Conservation (phyloP, 805 yeast genomes). For the Spathaspora sp. region DNA sequence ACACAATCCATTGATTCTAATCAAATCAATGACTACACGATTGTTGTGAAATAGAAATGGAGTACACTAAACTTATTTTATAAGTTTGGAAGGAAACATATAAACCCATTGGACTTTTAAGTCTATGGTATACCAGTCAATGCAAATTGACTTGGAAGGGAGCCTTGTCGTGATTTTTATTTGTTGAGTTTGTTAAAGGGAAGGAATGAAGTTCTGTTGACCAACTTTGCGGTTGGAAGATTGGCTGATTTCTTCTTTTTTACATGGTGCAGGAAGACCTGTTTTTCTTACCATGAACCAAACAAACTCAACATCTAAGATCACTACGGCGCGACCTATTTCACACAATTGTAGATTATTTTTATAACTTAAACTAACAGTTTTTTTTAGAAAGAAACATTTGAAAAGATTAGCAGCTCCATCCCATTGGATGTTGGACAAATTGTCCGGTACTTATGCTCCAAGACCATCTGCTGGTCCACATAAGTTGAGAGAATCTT, state of each 20-base stretch:
- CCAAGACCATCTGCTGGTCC: conserved; percentile 99
- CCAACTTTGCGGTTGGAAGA: not conserved
- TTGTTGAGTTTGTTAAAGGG: conserved; percentile 2
- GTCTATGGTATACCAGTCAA: conserved; percentile 10
- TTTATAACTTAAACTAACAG: conserved; percentile 21
- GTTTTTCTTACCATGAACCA: no score
- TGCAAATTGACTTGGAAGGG: conserved; percentile 33
- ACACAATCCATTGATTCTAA: not conserved
- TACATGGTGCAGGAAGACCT: not conserved
- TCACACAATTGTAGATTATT: not conserved
- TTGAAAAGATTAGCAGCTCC: conserved; percentile 99
- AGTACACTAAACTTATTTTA: conserved; percentile 8
- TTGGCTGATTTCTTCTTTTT: not conserved
- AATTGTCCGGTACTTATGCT: conserved; percentile 98
- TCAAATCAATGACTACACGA: not conserved
- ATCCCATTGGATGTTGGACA: conserved; percentile 99
- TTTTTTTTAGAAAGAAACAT: conserved; percentile 79
- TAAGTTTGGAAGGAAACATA: conserved; percentile 8
- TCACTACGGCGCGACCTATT: conserved; percentile 1
- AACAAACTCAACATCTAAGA: not conserved
- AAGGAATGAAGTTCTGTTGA: not conserved
- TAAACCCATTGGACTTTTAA: conserved; percentile 7
- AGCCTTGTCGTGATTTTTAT: conserved; percentile 44
- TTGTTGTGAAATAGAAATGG: conserved; percentile 2
- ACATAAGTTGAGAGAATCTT: conserved; percentile 97